A percentile compares a stretch with the other conserved stretches of the same genome.
Evolutionary conservation across 345 rosid genomes (phyloP).

Genomic region (Chamaenerion angustifolium): DNA sequence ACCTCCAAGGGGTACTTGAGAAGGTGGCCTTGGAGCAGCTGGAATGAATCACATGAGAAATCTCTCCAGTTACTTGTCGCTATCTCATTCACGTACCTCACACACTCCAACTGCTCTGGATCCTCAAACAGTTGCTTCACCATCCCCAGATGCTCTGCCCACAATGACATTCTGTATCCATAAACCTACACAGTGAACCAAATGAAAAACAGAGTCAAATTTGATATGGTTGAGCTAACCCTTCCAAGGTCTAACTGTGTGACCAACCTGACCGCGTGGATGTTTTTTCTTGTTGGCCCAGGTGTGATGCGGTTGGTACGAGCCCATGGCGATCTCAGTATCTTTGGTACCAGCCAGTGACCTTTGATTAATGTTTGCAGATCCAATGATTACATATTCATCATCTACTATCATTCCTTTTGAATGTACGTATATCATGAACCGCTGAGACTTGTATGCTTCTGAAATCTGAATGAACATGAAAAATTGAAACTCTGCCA

Average conservation of each 20-base stretch:
- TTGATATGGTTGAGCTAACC: neutral
- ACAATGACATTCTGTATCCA: conserved; percentile 86
- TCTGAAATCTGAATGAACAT: conserved; percentile 27
- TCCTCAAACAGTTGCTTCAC: conserved; percentile 23
- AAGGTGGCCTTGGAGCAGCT: conserved; percentile 59
- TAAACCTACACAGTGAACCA: conserved; percentile 34
- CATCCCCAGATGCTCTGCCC: conserved; percentile 82
- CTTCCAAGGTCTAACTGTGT: conserved; percentile 1
- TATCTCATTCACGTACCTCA: conserved; percentile 40
- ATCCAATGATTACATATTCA: conserved; percentile 74
- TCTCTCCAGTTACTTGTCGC: conserved; percentile 56
- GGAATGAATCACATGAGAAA: conserved; percentile 21
- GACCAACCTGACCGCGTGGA: conserved; percentile 75
- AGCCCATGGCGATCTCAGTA: conserved; percentile 93
- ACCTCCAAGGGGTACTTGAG: conserved; percentile 65
- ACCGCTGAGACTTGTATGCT: conserved; percentile 31
- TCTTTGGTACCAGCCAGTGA: conserved; percentile 95
- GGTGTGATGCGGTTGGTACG: conserved; percentile 78
- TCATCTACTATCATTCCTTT: conserved; percentile 94
- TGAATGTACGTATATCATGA: conserved; percentile 90
- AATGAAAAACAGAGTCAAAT: neutral
- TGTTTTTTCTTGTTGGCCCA: conserved; percentile 41
- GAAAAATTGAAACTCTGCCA: neutral
- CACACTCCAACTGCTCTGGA: conserved; percentile 48
- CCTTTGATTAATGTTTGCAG: conserved; percentile 94